These are phyloP conservation scores for Balakata baccata DNA, from an alignment of 345 rosid species.

Conservation along the genomic window DNA sequence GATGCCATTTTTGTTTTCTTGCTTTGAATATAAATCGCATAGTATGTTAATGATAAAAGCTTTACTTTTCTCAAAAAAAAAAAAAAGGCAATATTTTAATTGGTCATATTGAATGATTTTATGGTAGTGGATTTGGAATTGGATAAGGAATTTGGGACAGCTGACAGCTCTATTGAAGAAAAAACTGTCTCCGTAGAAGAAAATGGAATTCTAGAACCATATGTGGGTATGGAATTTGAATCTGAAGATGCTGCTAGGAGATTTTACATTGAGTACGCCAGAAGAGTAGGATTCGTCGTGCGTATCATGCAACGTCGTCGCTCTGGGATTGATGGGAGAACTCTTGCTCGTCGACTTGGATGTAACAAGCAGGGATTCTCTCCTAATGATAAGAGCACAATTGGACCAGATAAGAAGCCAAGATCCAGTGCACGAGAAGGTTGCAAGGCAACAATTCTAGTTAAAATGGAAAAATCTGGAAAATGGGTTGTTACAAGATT, in stretches of 20 bases:
- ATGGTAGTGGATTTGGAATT: conserved; percentile 57
- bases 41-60: neutral
- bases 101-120: conserved; percentile 8
- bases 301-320: conserved; percentile 81
- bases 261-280: conserved; percentile 63
- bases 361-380: conserved; percentile 86
- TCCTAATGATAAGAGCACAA: conserved; percentile 38
- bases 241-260: conserved; percentile 69
- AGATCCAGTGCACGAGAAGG: conserved; percentile 72
- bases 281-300: conserved; percentile 59
- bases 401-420: conserved; percentile 53
- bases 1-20: neutral
- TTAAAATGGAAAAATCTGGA: conserved; percentile 74
- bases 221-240: conserved; percentile 76
- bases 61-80: neutral
- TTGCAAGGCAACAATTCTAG: conserved; percentile 74
- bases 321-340: conserved; percentile 69
- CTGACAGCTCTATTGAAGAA: conserved; percentile 38
- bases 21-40: neutral
- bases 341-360: conserved; percentile 78
- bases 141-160: conserved; percentile 32
- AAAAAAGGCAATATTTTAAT: neutral
- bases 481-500: conserved; percentile 85
- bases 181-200: conserved; percentile 35
- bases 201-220: conserved; percentile 48